phyloP scores from a whole-genome alignment of 108 stramenopile species.

The Pseudonitzschia multistriata region DNA sequence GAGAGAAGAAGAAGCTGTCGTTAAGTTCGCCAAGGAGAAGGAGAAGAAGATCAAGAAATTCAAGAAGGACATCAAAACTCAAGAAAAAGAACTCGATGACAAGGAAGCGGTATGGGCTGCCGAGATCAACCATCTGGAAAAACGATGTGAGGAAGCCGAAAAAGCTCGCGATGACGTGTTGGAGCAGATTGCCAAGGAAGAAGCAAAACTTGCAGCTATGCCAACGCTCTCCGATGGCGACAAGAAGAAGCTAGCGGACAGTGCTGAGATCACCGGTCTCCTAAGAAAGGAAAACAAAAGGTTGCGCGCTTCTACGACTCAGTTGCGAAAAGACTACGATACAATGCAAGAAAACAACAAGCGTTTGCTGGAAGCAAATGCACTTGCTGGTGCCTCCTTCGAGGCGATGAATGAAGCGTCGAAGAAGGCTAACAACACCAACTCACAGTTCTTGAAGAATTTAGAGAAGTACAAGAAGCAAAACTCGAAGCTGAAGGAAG shows the following conservation, averaged over 20 bases:
- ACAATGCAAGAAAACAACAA: conserved; percentile 54
- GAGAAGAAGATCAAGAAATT: conserved; percentile 20
- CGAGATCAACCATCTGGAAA: conserved; percentile 35
- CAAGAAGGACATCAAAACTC: conserved; percentile 29
- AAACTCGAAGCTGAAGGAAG: conserved; percentile 58
- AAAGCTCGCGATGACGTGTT: conserved; percentile 29
- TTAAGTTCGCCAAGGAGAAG: conserved; percentile 27
- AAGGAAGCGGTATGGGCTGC: conserved; percentile 31
- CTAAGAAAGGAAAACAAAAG: conserved; percentile 59
- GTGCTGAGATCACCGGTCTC: conserved; percentile 49
- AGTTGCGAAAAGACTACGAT: conserved; percentile 53
- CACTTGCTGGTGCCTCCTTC: conserved; percentile 57
- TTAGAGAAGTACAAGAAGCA: conserved; percentile 48
- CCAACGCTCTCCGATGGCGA: conserved; percentile 39
- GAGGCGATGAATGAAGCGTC: conserved; percentile 60
- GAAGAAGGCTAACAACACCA: conserved; percentile 56
- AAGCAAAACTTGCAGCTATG: conserved; percentile 40
- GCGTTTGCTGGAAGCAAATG: conserved; percentile 60
- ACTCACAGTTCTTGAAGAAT: conserved; percentile 53
- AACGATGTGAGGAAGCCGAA: conserved; percentile 33
- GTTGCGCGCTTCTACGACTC: conserved; percentile 35
- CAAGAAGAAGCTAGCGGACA: conserved; percentile 49
- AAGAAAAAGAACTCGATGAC: conserved; percentile 48
- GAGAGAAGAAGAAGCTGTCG: conserved; percentile 30
- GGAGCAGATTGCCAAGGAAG: conserved; percentile 40